A percentile compares a stretch with the other conserved stretches of the same genome.
Evolutionary conservation across 257 asterid species (phyloP).

Genomic region (Ballota nigra): DNA sequence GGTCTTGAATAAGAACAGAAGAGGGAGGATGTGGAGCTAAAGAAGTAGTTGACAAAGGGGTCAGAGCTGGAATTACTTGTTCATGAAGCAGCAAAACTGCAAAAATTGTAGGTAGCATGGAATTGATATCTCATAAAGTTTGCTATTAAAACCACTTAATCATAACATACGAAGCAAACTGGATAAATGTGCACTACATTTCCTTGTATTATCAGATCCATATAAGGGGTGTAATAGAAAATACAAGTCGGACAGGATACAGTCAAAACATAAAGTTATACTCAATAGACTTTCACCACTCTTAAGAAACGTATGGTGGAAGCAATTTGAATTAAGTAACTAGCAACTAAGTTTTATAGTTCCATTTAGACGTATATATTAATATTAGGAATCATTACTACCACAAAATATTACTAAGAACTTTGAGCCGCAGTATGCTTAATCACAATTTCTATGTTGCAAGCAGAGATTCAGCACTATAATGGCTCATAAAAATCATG

Average conservation of each 20-base stretch:
- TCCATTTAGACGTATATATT: background rate
- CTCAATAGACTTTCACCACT: background rate
- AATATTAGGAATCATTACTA: background rate
- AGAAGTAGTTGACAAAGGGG: constrained; percentile 44
- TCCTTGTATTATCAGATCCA: background rate
- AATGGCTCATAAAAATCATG: background rate
- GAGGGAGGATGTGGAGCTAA: constrained; percentile 48
- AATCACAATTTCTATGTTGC: background rate
- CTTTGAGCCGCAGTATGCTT: background rate
- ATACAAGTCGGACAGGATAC: background rate
- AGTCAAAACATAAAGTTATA: background rate
- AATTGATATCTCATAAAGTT: constrained; percentile 12
- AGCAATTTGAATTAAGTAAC: constrained; percentile 10
- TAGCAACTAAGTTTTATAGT: background rate
- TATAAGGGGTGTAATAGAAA: background rate
- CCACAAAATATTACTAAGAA: background rate
- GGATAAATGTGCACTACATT: background rate
- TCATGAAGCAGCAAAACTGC: constrained; percentile 70
- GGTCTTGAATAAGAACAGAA: constrained; percentile 55
- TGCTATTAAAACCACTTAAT: background rate
- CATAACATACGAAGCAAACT: background rate
- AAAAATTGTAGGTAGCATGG: constrained; percentile 27
- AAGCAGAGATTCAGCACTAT: background rate
- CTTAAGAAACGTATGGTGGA: background rate
- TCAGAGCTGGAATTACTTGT: constrained; percentile 49